Evolutionary conservation across 371 early-diverging fungal species (phyloP), one percentile per base, ranked within the genome.

Genomic region (Apophysomyces variabilis): DNA sequence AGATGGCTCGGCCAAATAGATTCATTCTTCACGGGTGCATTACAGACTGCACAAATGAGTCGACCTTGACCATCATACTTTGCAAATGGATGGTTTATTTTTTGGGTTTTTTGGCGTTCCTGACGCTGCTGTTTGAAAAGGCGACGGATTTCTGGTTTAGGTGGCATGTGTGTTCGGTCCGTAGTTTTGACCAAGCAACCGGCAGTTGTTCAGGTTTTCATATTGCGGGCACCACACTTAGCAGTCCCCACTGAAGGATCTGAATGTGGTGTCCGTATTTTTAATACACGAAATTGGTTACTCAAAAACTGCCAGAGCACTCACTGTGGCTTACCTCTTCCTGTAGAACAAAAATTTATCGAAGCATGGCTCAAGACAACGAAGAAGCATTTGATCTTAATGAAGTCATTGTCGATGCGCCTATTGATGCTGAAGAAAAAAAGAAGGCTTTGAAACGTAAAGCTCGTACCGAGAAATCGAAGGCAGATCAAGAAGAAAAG

Each of bases 31-130:
- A 83, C 71, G 2, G 44, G 41, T 1, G 54, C 39, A n/a, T 74
- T 66, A 61, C 84, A 83, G 1, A 80, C 72, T 7, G 73, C 64
- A 60, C 84, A 83, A 0, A 70, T 46, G 13, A 83, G 46, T 5
- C 74, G 68, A 8, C 68, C 74, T 44, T 70, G 67, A 7, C 69
- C 60, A 58, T 83, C 81, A 64, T 83, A 83, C 61, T 77, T 80
- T 6, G 84, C 84, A 63, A 80, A 75, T 9, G 79, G 79, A 58
- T 83, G 84, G 26, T 67, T 66, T 14, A 83, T 54, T 56, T 68
- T 69, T 18, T 69, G 66, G 11, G 65, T 44, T 61, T 73, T 73
- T n/a, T 70, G 70, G 41, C 84, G 62, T 65, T 78, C 76, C 46
- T 64, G 32, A 35, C 74, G 72, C 59, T 80, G 74, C 57, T 80